Conservation (phyloP, 192 early-diverging fungal genomes). For the Backusella tuberculispora region DNA sequence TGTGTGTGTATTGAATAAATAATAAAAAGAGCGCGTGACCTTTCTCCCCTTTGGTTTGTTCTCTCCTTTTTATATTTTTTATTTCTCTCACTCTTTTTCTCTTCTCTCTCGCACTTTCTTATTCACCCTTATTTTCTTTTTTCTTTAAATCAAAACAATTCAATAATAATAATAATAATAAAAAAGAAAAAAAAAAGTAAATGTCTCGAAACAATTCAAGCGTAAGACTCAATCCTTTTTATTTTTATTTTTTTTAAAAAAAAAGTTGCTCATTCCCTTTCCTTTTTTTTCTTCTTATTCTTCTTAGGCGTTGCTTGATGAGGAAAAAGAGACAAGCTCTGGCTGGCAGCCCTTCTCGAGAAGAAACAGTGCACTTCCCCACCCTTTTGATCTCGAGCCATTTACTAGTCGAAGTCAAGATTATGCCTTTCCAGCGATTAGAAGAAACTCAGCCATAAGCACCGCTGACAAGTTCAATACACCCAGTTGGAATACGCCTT, state of each 20-base stretch:
- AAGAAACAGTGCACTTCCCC: constrained; percentile 13
- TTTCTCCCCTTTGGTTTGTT: constrained; percentile 15
- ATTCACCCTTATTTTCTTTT: background rate
- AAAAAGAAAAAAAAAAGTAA: background rate
- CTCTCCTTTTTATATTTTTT: constrained; percentile 19
- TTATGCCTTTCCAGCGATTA: constrained; percentile 17
- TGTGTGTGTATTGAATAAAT: constrained; percentile 6
- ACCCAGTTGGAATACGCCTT: background rate
- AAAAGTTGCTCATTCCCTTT: background rate
- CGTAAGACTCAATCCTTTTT: background rate
- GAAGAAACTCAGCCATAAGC: constrained; percentile 21
- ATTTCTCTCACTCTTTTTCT: constrained; percentile 1
- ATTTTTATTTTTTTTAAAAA: background rate
- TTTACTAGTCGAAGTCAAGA: background rate
- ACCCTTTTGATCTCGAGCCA: constrained; percentile 15
- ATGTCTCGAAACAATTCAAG: constrained; percentile 19
- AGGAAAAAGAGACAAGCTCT: constrained; percentile 1
- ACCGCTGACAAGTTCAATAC: constrained; percentile 7
- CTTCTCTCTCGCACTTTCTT: no score
- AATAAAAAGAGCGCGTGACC: constrained; percentile 10
- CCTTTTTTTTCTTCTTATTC: background rate
- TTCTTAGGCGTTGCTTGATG: background rate
- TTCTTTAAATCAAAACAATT: background rate
- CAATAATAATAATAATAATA: background rate
- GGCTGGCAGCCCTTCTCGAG: constrained; percentile 15